Evolutionary conservation across 495 filamentous ascomycete species (phyloP).

Genomic region (Schizothecium vesticola): DNA sequence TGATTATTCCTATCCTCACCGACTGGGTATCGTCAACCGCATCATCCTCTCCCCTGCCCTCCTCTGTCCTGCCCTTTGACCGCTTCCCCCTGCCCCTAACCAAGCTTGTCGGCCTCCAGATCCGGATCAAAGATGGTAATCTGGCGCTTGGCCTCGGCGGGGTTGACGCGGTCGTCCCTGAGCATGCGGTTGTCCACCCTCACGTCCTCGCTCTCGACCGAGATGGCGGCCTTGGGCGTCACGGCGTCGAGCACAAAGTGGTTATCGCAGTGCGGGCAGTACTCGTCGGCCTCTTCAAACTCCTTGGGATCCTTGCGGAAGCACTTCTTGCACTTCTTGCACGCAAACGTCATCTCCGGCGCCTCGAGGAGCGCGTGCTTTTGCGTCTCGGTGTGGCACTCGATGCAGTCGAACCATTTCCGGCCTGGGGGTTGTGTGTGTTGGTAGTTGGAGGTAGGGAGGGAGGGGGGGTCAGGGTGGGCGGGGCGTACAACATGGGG

Average conservation of each 20-base stretch:
- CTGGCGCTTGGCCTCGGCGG: constrained; percentile 34
- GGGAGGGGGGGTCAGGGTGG: not conserved
- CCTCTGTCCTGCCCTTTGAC: not conserved
- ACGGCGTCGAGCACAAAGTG: constrained; percentile 89
- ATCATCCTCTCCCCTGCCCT: not conserved
- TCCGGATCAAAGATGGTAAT: constrained; percentile 69
- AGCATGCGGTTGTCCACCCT: constrained; percentile 83
- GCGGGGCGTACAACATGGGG: constrained; percentile 74
- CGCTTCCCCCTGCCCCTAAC: constrained; percentile 39
- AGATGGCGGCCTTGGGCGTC: constrained; percentile 70
- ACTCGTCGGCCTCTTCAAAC: constrained; percentile 97
- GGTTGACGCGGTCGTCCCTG: constrained; percentile 79
- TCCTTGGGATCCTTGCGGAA: constrained; percentile 89
- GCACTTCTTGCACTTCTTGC: constrained; percentile 97
- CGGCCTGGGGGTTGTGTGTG: constrained; percentile 48
- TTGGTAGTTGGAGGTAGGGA: not conserved
- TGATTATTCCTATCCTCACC: not conserved
- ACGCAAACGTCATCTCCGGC: constrained; percentile 87
- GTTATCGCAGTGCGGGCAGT: constrained; percentile 99
- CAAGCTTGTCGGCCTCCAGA: constrained; percentile 66
- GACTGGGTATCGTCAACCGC: constrained; percentile 2
- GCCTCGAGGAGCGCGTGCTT: constrained; percentile 67
- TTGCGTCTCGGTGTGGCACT: constrained; percentile 84
- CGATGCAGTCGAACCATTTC: constrained; percentile 98
- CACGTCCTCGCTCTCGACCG: constrained; percentile 86